Evolutionary conservation across 2,329 filamentous ascomycete genomes (phyloP), one percentile per base, ranked within the genome.

Genomic region (Pleomassaria siparia): DNA sequence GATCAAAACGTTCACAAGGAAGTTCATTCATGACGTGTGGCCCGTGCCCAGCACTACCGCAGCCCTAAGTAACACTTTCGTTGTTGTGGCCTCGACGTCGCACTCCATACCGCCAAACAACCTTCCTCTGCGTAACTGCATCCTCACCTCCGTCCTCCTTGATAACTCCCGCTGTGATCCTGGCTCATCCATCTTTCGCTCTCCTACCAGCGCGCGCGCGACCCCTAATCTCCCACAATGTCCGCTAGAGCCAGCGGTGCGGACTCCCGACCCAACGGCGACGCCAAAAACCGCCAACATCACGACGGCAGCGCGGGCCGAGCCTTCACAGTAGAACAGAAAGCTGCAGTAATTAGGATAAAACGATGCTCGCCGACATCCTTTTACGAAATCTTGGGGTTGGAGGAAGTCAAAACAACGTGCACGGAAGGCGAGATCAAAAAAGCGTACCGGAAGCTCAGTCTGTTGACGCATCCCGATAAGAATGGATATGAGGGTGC

Each of bases 401-500:
- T 96, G 40, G 81, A 86, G 60, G 77, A 78, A 54, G 76, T 86
- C 30, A 80, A 80, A 60, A 75, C 79, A 47, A 82, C 84, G 16
- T 86, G 83, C 63, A 84, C 84, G 40, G 92, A 97, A 60, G 73
- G 79, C 53, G 92, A 97, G 64, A 91, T 99, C 69, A 99, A 97
- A 73, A 97, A 97, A 77, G 92, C 94, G 6, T 99, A 99, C 75
- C 84, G 92, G 66, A 97, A 96, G 75, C 81, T 95, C 69, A 94
- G 88, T 68, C 77, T 99, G 63, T 80, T 97, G 66, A 99, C 94
- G 50, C 94, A 99, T 78, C 94, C 94, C 54, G 94, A 99, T 78
- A 99, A 99, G 79, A 99, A 99, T 79, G 91, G 91, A 42, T 91
- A 96, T 70, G 86, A 92, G 29, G 85, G 95, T 50, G 92, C 94